Evolutionary conservation across 768 basidiomycete species (phyloP).

Genomic region (Mycena crocata): DNA sequence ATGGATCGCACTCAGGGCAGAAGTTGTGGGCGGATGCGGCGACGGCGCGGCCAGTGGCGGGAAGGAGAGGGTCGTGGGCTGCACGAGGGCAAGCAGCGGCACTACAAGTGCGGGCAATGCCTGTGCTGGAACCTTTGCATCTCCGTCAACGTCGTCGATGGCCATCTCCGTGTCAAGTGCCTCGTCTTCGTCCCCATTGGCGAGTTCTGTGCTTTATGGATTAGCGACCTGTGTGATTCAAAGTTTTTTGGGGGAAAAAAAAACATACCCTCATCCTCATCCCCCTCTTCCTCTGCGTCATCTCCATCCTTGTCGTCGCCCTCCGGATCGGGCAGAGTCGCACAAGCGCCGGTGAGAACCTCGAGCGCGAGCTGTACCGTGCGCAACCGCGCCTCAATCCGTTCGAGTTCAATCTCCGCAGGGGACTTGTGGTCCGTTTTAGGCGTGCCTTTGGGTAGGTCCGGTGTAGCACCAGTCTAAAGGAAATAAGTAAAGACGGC

Average conservation of each 20-base stretch:
- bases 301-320: conserved; percentile 47
- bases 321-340: conserved; percentile 85
- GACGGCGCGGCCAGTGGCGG: conserved; percentile 77
- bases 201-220: conserved; percentile 12
- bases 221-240: conserved; percentile 16
- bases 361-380: conserved; percentile 88
- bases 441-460: conserved; percentile 70
- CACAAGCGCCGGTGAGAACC: conserved; percentile 89
- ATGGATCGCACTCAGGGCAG: conserved; percentile 85
- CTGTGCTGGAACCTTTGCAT: conserved; percentile 43
- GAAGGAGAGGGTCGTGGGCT: conserved; percentile 86
- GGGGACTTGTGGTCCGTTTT: conserved; percentile 82
- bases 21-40: conserved; percentile 89
- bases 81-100: conserved; percentile 75
- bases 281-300: conserved; percentile 50
- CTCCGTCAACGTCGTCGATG: conserved; percentile 52
- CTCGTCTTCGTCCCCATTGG: conserved; percentile 43
- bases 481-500: too few species aligned
- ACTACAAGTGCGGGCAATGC: conserved; percentile 71
- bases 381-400: conserved; percentile 75
- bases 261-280: conserved; percentile 22
- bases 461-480: conserved; percentile 59
- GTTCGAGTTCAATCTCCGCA: conserved; percentile 77
- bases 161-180: conserved; percentile 53
- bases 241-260: too few species aligned